Evolutionary conservation across 352 stramenopile species (phyloP), one percentile per base, ranked within the genome.

Genomic region (Globisporangium viniferum): DNA sequence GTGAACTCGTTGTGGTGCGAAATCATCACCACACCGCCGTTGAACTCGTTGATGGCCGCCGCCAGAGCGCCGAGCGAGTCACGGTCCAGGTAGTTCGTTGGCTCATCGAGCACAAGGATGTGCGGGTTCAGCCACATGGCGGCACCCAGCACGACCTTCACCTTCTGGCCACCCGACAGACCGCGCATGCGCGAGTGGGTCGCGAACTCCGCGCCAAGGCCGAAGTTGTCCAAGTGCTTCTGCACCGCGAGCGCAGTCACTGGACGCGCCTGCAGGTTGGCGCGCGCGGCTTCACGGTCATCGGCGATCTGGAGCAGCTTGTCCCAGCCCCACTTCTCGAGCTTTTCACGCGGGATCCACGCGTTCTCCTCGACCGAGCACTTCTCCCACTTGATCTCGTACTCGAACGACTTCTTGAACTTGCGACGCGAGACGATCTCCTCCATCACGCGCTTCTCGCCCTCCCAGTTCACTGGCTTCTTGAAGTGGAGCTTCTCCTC

Each of bases 121-220:
- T 98, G 92, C 59, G 95, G 91, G 87, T 98, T 96, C 73, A 97
- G 97, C 96, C 93, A 98, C 87, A 98, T 98, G 64, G 93, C 94
- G 76, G 97, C 97, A 61, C 82, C 97, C 48, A 99, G 81, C 66
- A 99, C 97, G 55, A 99, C 96, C 92, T 99, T 99, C 44, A 99
- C 96, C 89, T 99, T 99, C 84, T 99, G 97, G 73, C 97, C 97
- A 79, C 97, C 97, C 58, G 94, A 99, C 41, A 99, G 84, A 81
- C 96, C 97, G 73, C 93, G 94, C 90, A 99, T 99, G 73, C 96
- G 95, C 72, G 97, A 99, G 89, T 99, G 97, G 6, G 97, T 99
- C 76, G 92, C 97, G 74, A 99, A 99, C 79, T 99, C 95, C 58
- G 97, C 92, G 33, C 92, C 94, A 36, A 99, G 80, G 35, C 95